Base-by-base conservation (phyloP, 768 basidiomycete genomes). In the Lactarius evosmus region DNA sequence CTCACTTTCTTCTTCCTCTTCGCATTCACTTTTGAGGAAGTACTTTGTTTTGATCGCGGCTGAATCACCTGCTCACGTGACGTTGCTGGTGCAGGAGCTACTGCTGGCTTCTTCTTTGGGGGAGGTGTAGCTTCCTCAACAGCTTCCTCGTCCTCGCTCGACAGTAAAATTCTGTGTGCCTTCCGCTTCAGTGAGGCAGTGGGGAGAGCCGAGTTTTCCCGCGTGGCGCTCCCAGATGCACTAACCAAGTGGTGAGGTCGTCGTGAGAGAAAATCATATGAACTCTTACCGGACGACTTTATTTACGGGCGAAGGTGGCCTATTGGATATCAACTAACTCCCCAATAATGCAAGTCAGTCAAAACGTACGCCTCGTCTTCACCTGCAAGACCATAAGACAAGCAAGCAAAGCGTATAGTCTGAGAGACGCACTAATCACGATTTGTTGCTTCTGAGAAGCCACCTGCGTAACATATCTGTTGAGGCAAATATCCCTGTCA, bases 1-100 rank as follows among this genome's bases (percentile, higher is more conserved):
- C 75, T 73, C 34, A 70, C 71, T 53, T 66, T 73, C 64, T 70
- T 73, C 50, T 73, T 74, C 60, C 72, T 75, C 36, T 69, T 72
- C 16, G 72, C 1, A 73, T 67, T 55, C 61, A 7, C 71, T 70
- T 3, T 74, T 66, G 25, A 29, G 38, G 52, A 51, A 32, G 62
- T 27, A 40, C 34, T 40, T 49, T 64, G 25, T 55, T 68, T 29
- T 53, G 62, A 29, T 38, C 54, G 46, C 0, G 75, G 65, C 49
- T 67, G 60, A 22, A 51, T 33, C 19, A 30, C 25, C 22, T 56
- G 27, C 9, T 32, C 3, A 9, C 44, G 54, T 14, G 50, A 38
- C 19, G 16, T 7, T 4, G 52, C 25, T 17, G 59, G 51, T 11
- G 58, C 7, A 7, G 58, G 53, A 33, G 54, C 59, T 33, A 36